Percentiles rank a stretch among this genome's conserved stretches.
phyloP scores from a whole-genome alignment of 768 basidiomycete genomes.

The Mrakia gelida region DNA sequence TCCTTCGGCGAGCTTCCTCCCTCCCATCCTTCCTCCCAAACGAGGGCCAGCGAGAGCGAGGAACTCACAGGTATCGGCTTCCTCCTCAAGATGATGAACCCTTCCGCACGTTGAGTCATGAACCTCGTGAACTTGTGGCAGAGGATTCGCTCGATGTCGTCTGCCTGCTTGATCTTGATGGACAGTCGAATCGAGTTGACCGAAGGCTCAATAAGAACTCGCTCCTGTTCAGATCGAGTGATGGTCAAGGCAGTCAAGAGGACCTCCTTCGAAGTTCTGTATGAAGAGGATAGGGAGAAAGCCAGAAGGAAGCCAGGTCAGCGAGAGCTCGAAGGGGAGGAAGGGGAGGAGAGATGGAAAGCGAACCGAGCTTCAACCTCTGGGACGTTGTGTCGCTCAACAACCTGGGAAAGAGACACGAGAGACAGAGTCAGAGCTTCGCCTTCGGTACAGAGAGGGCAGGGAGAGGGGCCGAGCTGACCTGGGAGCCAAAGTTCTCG shows the following conservation, averaged over 20 bases:
- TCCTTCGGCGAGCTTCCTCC: not conserved
- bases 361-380: slow-evolving; percentile 83
- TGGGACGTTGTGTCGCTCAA: slow-evolving; percentile 95
- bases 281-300: not conserved
- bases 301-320: not conserved
- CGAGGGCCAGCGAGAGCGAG: not conserved
- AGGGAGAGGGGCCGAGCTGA: slow-evolving; percentile 41
- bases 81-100: slow-evolving; percentile 89
- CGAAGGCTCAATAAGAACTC: slow-evolving; percentile 92
- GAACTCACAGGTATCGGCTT: slow-evolving; percentile 77
- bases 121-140: slow-evolving; percentile 98
- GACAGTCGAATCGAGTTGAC: slow-evolving; percentile 95
- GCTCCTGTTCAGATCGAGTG: slow-evolving; percentile 94
- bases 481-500: slow-evolving; percentile 97
- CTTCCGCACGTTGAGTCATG: slow-evolving; percentile 98
- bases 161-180: slow-evolving; percentile 98
- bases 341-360: slow-evolving; percentile 11
- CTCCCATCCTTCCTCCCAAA: not conserved
- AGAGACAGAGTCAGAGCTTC: not conserved
- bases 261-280: slow-evolving; percentile 84
- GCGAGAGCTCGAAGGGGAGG: slow-evolving; percentile 8
- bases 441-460: not conserved
- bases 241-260: slow-evolving; percentile 88
- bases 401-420: slow-evolving; percentile 56
- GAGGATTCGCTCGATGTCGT: slow-evolving; percentile 94